Evolutionary conservation across 176 grass and related monocot genomes (phyloP).

Genomic region (Oryza brachyantha): DNA sequence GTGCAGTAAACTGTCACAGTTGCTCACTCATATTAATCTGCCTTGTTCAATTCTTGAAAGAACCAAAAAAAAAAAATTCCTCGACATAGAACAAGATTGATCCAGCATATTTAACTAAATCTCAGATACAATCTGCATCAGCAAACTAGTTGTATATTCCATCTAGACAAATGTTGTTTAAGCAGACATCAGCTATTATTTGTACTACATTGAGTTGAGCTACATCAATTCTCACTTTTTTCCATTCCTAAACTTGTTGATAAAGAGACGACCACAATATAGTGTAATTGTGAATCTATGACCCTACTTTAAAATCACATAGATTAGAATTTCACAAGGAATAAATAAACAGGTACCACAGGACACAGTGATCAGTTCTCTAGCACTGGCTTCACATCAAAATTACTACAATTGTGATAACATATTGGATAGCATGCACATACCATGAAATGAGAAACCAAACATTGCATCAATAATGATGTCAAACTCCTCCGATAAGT

Average conservation of each 20-base stretch:
- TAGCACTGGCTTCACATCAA: neutral
- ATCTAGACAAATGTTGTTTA: neutral
- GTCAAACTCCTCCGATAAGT: constrained; percentile 60
- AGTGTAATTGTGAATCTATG: constrained; percentile 18
- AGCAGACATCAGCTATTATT: neutral
- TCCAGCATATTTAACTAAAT: no score
- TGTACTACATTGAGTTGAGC: neutral
- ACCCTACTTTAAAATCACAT: constrained; percentile 17
- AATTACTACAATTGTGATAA: neutral
- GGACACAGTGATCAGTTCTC: neutral
- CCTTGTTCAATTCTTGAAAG: no score
- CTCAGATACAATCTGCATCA: neutral
- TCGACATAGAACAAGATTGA: no score
- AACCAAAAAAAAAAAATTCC: no score
- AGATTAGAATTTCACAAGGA: constrained; percentile 15
- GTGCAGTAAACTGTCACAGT: neutral
- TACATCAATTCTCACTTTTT: neutral
- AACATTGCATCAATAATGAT: constrained; percentile 91
- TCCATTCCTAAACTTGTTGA: constrained; percentile 1
- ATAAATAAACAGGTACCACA: neutral
- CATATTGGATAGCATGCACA: constrained; percentile 3
- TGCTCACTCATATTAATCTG: no score
- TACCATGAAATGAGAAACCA: constrained; percentile 97
- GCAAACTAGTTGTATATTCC: neutral
- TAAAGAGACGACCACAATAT: neutral